Evolutionary conservation across 164 flowering plant species (phyloP).

Genomic region (Cinnamomum chago): DNA sequence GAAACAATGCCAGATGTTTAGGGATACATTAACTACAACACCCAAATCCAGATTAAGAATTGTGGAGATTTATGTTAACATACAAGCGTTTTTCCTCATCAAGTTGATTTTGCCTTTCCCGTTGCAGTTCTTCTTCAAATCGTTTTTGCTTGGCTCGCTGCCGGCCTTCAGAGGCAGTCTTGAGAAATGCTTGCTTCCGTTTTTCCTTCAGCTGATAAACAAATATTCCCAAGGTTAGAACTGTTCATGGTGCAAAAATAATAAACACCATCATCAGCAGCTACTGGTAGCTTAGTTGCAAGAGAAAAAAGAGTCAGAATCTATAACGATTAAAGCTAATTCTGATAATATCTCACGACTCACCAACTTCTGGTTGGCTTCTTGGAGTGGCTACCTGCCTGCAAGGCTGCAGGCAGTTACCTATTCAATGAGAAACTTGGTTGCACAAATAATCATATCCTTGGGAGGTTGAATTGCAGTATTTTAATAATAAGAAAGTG

Average conservation of each 20-base stretch:
- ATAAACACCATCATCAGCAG: not conserved
- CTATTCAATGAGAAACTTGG: not conserved
- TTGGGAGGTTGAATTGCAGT: not conserved
- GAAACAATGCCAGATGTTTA: not conserved
- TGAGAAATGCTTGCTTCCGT: slow-evolving; percentile 73
- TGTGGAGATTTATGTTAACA: slow-evolving; percentile 16
- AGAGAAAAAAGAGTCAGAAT: not conserved
- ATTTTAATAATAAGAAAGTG: not conserved
- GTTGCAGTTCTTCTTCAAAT: slow-evolving; percentile 69
- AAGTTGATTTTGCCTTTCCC: slow-evolving; percentile 67
- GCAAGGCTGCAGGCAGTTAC: not conserved
- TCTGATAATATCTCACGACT: not conserved
- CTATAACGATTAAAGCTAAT: not conserved
- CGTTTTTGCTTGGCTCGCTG: slow-evolving; percentile 90
- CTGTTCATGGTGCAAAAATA: not conserved
- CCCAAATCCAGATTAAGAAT: not conserved
- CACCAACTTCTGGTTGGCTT: not conserved
- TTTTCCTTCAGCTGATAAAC: slow-evolving; percentile 72
- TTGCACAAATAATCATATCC: not conserved
- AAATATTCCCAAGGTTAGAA: not conserved
- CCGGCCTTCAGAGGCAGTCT: slow-evolving; percentile 86
- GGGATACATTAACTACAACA: not conserved
- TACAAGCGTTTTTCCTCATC: slow-evolving; percentile 92
- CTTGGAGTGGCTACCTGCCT: not conserved
- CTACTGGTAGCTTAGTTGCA: not conserved